A percentile compares a stretch with the other conserved stretches of the same genome.
These are phyloP conservation scores for Globisporangium nagaii DNA, from an alignment of 352 stramenopile species.

Conservation along the genomic window DNA sequence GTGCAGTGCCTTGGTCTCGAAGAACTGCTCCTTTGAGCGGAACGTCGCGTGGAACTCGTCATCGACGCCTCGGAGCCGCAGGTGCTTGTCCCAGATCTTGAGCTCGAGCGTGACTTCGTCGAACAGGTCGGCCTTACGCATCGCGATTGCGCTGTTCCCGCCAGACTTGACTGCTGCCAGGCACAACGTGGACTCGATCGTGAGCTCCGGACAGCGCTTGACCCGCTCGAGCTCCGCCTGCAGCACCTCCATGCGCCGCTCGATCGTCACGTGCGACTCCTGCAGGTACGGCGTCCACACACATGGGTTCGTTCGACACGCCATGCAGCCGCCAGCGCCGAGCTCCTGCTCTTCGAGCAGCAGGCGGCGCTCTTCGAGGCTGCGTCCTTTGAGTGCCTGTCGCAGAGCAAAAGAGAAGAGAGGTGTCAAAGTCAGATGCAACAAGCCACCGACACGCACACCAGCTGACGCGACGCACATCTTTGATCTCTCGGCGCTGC, in stretches of 20 bases:
- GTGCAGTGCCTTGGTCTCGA: constrained; percentile 89
- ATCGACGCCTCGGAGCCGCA: constrained; percentile 81
- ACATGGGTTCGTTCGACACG: constrained; percentile 70
- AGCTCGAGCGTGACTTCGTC: constrained; percentile 63
- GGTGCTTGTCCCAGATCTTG: constrained; percentile 63
- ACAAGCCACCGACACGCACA: background rate
- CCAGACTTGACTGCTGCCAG: constrained; percentile 59
- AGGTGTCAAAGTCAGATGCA: background rate
- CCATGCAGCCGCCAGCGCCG: constrained; percentile 71
- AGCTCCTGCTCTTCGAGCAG: constrained; percentile 67
- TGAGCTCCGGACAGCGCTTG: constrained; percentile 46
- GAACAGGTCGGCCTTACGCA: constrained; percentile 68
- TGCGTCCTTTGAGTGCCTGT: constrained; percentile 46
- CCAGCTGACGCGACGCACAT: constrained; percentile 17
- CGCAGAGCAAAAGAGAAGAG: background rate
- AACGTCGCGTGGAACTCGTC: constrained; percentile 91
- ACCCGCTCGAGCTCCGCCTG: constrained; percentile 67
- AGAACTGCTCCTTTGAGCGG: constrained; percentile 64
- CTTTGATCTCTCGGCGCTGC: constrained; percentile 73
- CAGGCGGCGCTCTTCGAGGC: constrained; percentile 56
- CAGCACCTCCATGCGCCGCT: constrained; percentile 53
- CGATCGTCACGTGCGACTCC: constrained; percentile 42
- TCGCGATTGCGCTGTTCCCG: constrained; percentile 24
- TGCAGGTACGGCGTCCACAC: constrained; percentile 56
- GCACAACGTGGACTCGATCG: constrained; percentile 49